A percentile compares a stretch with the other conserved stretches of the same genome.
Conservation (phyloP, 345 rosid species). For the Combretum micranthum region DNA sequence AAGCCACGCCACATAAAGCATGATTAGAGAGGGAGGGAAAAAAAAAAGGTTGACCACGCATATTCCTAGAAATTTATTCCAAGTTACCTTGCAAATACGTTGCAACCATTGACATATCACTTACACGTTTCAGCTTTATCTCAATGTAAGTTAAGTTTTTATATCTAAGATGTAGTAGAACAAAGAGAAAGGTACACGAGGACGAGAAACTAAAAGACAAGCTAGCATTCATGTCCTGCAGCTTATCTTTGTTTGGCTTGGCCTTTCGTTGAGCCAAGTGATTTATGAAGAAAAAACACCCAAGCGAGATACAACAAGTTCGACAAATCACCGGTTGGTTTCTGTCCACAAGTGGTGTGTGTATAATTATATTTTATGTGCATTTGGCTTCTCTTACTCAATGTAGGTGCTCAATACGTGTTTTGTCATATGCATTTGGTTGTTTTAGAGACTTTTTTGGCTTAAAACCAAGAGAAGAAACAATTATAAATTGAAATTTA, state of each 20-base stretch:
- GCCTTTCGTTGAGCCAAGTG: conserved; percentile 8
- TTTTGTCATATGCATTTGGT: conserved; percentile 5
- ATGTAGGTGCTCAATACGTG: too few species aligned
- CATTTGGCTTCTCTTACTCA: background rate
- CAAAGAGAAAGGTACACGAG: background rate
- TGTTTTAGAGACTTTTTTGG: background rate
- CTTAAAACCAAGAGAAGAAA: background rate
- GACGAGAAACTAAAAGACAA: background rate
- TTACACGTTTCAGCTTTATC: too few species aligned
- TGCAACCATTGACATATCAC: too few species aligned
- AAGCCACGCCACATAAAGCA: too few species aligned
- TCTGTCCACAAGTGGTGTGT: background rate
- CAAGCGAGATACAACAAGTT: conserved; percentile 29
- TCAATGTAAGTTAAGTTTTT: too few species aligned
- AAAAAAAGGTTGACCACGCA: too few species aligned
- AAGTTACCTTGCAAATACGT: too few species aligned
- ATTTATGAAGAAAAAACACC: conserved; percentile 18
- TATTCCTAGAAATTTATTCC: too few species aligned
- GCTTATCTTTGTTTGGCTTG: background rate
- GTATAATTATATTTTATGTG: background rate
- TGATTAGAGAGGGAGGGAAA: too few species aligned
- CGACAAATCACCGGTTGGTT: conserved; percentile 37
- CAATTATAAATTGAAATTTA: background rate
- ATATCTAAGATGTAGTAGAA: background rate
- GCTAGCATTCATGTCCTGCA: background rate